Conservation (phyloP, 768 basidiomycete species). For the Botryobasidium botryosum region DNA sequence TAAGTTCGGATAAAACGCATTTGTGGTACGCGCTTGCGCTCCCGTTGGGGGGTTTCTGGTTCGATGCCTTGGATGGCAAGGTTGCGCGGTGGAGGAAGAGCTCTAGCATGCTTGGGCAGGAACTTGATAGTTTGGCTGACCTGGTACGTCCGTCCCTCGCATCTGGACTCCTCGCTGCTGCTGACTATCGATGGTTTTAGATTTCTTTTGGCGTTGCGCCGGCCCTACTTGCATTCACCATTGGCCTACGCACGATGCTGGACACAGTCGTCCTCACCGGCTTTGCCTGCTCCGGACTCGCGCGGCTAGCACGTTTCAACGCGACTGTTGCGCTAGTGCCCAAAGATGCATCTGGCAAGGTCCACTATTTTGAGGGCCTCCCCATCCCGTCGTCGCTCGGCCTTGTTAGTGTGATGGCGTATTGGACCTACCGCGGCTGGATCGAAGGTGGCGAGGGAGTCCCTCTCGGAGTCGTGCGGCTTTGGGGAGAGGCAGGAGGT, state of each 20-base stretch:
- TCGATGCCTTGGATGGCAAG: conserved; percentile 96
- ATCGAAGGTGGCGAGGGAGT: conserved; percentile 60
- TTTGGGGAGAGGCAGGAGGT: conserved; percentile 57
- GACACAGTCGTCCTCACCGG: conserved; percentile 75
- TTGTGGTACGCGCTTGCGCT: conserved; percentile 76
- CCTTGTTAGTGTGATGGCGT: conserved; percentile 62
- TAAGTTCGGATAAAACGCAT: conserved; percentile 59
- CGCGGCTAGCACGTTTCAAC: conserved; percentile 94
- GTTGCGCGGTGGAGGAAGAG: conserved; percentile 96
- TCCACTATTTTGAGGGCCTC: conserved; percentile 92
- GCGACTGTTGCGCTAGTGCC: conserved; percentile 92
- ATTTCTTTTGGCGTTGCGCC: conserved; percentile 98
- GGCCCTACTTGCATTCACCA: conserved; percentile 75
- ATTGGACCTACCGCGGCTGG: conserved; percentile 75
- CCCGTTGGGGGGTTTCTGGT: conserved; percentile 87
- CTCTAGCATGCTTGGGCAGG: conserved; percentile 90
- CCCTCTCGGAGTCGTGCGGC: conserved; percentile 52
- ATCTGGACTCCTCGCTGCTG: conserved; percentile 4
- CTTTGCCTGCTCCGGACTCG: conserved; percentile 93
- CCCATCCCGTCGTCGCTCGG: conserved; percentile 84
- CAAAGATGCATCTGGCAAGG: conserved; percentile 71
- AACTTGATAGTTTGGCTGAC: conserved; percentile 93
- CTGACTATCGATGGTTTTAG: conserved; percentile 23
- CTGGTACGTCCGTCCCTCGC: conserved; percentile 36
- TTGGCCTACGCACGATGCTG: conserved; percentile 81